phyloP scores from a whole-genome alignment of 495 filamentous ascomycete species.

The Penicillium manginii region DNA sequence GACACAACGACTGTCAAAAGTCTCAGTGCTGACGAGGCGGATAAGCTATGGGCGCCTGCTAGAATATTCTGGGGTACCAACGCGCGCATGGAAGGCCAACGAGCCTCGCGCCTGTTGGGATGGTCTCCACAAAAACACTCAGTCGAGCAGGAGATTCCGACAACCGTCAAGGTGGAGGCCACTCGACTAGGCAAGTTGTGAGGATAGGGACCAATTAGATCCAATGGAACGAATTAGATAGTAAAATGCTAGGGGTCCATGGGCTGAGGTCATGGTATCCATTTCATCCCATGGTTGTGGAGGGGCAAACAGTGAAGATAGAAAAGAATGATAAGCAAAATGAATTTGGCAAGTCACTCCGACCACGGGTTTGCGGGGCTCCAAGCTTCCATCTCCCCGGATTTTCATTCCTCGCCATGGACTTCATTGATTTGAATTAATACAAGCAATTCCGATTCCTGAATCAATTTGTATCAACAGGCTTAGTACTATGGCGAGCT shows the following conservation, averaged over 20 bases:
- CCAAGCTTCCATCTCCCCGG: slow-evolving; percentile 1
- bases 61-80: slow-evolving; percentile 55
- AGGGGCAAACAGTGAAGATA: slow-evolving; percentile 8
- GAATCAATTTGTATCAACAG: background rate
- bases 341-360: slow-evolving; percentile 13
- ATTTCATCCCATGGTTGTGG: slow-evolving; percentile 6
- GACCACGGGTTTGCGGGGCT: slow-evolving; percentile 1
- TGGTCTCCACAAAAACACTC: slow-evolving; percentile 55
- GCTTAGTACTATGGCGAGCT: slow-evolving; percentile 21
- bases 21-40: slow-evolving; percentile 27
- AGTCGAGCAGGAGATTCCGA: slow-evolving; percentile 54
- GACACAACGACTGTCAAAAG: slow-evolving; percentile 49
- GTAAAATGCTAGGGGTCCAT: too few relatives aligned
- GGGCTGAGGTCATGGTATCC: background rate
- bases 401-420: slow-evolving; percentile 5
- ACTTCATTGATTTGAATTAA: background rate
- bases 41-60: slow-evolving; percentile 23
- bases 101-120: slow-evolving; percentile 60
- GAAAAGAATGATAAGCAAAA: slow-evolving; percentile 4
- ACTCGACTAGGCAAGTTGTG: slow-evolving; percentile 29
- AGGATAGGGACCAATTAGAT: background rate
- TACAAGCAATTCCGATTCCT: slow-evolving; percentile 2
- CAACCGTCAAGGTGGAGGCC: slow-evolving; percentile 49
- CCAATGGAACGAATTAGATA: background rate
- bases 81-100: slow-evolving; percentile 54